Conservation (phyloP, 768 basidiomycete genomes). For the Holtermanniella nyarrowii region DNA sequence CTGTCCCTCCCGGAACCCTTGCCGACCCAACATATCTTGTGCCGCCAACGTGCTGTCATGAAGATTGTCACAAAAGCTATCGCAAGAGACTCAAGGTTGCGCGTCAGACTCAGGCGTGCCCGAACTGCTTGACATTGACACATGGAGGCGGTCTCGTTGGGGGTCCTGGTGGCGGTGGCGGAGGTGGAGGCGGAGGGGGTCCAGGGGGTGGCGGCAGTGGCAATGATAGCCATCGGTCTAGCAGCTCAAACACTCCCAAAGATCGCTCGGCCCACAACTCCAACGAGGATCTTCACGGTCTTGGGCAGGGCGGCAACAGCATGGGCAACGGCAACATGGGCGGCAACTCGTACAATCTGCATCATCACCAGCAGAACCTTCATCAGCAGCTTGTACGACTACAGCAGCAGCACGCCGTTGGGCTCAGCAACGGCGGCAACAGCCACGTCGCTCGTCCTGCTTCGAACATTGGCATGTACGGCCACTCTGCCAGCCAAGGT, state of each 20-base stretch:
- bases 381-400: slow-evolving; percentile 27
- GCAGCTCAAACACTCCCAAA: slow-evolving; percentile 36
- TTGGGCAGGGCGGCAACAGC: slow-evolving; percentile 16
- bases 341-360: slow-evolving; percentile 14
- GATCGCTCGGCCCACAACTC: slow-evolving; percentile 24
- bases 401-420: slow-evolving; percentile 23
- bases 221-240: slow-evolving; percentile 25
- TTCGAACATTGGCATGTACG: not conserved
- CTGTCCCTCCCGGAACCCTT: slow-evolving; percentile 40
- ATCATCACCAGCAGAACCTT: slow-evolving; percentile 19
- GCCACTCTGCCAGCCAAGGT: not conserved
- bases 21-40: slow-evolving; percentile 42
- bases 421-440: not conserved
- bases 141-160: slow-evolving; percentile 1
- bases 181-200: slow-evolving; percentile 11
- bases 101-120: slow-evolving; percentile 40
- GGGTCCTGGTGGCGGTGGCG: slow-evolving; percentile 5
- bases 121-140: slow-evolving; percentile 31
- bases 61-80: slow-evolving; percentile 46
- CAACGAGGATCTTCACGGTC: slow-evolving; percentile 34
- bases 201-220: slow-evolving; percentile 20
- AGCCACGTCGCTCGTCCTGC: not conserved
- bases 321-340: not conserved
- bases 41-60: slow-evolving; percentile 44
- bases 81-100: slow-evolving; percentile 43